Percentiles rank a stretch among this genome's conserved stretches.
Conservation (phyloP, 2,329 filamentous ascomycete species). For the Pseudogymnoascus sp. region DNA sequence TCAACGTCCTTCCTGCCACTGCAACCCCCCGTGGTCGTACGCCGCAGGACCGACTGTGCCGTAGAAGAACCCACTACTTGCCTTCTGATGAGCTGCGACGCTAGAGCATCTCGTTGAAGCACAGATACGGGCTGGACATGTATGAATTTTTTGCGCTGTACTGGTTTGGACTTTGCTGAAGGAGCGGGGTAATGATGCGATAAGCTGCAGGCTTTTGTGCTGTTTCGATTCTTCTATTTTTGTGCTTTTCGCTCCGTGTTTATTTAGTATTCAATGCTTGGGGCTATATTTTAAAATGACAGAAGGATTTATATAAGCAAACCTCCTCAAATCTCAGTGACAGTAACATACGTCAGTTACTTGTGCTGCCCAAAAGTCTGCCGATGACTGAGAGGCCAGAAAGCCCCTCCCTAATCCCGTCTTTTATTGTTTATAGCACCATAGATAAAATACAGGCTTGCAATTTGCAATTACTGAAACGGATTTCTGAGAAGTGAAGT, state of each 20-base stretch:
- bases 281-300: neutral
- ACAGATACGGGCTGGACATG: conserved; percentile 61
- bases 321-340: neutral
- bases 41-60: conserved; percentile 21
- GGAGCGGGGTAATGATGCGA: neutral
- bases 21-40: neutral
- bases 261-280: neutral
- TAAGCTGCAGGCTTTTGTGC: neutral
- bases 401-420: too few relatives aligned
- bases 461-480: too few relatives aligned
- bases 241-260: neutral
- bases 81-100: conserved; percentile 57
- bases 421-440: too few relatives aligned
- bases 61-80: conserved; percentile 30
- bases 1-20: conserved; percentile 22
- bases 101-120: conserved; percentile 50
- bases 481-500: too few relatives aligned
- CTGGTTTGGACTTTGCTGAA: neutral
- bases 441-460: too few relatives aligned
- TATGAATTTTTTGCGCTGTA: neutral
- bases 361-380: neutral
- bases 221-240: neutral
- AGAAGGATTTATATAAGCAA: neutral
- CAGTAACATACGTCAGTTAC: neutral
- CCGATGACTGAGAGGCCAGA: too few relatives aligned